A percentile compares a stretch with the other conserved stretches of the same genome.
These are phyloP conservation scores for Lycium barbarum DNA, from an alignment of 257 asterid genomes.

Conservation along the genomic window DNA sequence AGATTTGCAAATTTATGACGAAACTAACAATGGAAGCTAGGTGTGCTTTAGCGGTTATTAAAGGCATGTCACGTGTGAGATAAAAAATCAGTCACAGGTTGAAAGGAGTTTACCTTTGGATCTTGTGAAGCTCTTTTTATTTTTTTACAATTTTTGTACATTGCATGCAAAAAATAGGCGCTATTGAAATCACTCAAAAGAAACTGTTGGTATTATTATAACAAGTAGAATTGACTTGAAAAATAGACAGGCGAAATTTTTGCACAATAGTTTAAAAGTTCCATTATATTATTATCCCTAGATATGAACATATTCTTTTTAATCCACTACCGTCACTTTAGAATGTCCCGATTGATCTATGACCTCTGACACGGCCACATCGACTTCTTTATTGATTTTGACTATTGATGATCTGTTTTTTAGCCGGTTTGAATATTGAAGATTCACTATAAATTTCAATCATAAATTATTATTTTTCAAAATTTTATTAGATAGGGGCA, in stretches of 20 bases:
- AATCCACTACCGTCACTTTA: not conserved
- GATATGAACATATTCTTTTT: too few relatives aligned
- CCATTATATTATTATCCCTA: too few relatives aligned
- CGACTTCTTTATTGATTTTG: not conserved
- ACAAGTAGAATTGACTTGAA: not conserved
- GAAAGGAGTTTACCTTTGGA: not conserved
- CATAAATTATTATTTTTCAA: too few relatives aligned
- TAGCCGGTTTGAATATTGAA: too few relatives aligned
- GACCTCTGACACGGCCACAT: not conserved
- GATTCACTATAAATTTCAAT: too few relatives aligned
- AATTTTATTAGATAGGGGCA: too few relatives aligned
- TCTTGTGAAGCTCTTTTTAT: not conserved
- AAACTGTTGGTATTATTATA: not conserved
- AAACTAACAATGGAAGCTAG: not conserved
- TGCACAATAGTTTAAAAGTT: too few relatives aligned
- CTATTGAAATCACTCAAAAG: not conserved
- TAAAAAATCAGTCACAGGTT: not conserved
- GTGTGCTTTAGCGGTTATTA: not conserved
- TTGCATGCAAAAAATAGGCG: not conserved
- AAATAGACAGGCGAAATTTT: too few relatives aligned
- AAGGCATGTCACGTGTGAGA: not conserved
- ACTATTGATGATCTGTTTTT: too few relatives aligned
- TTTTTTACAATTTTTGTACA: not conserved
- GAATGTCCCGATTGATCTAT: too few relatives aligned
- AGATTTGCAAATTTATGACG: slow-evolving; percentile 23